Base-by-base conservation (phyloP, 768 basidiomycete genomes). In the Candolleomyces eurysporus region DNA sequence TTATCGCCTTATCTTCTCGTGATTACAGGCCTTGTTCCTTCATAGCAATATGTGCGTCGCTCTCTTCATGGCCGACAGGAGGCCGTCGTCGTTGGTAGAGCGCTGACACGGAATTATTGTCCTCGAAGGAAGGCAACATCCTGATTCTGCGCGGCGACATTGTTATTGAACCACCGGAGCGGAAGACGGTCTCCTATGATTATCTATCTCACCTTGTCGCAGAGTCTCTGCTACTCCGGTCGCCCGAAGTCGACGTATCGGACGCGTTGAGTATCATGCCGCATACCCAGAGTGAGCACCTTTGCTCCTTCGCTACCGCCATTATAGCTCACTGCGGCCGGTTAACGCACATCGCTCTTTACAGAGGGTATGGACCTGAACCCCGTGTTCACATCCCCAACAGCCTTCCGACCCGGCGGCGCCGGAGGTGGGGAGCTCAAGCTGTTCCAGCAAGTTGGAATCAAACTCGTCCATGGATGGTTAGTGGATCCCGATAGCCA, bases 381-480 rank as follows among this genome's bases (percentile, higher is more conserved):
- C 66, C 92, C 94, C 0, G 73, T 86, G 0, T 97, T 97, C 71
- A 90, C 87, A 0, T 82, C 82, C 0, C 69, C 87, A 7, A 83
- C 82, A 2, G 81, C 85, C 0, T 95, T 96, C 70, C 79, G 84
- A 13, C 89, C 92, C 6, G 36, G 3, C 9, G 84, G 82, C 0
- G 79, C 80, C 13, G 67, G 62, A 31, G 85, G 85, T 0, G 93
- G 91, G 2, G 95, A 92, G 68, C 83, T 97, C 48, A 85, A 90
- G 61, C 83, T 97, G 8, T 97, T 97, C 67, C 77, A 87, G n/a
- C 87, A 91, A 48, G 90, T 87, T 0, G 87, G 87, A 9, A 91
- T 96, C 48, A 76, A 83, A 5, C 85, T 97, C 45, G 86, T 94
- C 1, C 94, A 96, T 61, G 95, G 95, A 1, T 97, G 95, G 95